These are phyloP conservation scores for Candida vaughaniae DNA, from an alignment of 805 yeast species.

Conservation along the genomic window DNA sequence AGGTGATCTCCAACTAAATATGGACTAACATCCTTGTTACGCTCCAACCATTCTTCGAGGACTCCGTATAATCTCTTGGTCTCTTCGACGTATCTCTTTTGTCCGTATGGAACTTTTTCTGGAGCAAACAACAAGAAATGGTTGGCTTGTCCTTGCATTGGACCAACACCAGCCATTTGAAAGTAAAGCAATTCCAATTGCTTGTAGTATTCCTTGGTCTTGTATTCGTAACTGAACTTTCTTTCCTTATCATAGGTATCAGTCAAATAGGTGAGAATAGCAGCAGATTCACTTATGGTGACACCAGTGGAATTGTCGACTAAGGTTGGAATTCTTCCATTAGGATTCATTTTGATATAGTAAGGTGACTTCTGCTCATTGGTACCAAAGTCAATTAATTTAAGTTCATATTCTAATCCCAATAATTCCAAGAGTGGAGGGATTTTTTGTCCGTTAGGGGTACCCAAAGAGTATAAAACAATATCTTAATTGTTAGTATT, in stretches of 20 bases:
- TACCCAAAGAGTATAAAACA: conserved; percentile 24
- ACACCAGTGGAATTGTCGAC: conserved; percentile 42
- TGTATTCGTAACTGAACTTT: conserved; percentile 40
- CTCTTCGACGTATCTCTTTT: conserved; percentile 51
- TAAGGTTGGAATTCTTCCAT: conserved; percentile 63
- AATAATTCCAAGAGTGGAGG: conserved; percentile 41
- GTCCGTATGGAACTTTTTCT: conserved; percentile 55
- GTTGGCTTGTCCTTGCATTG: conserved; percentile 61
- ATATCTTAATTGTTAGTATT: no score
- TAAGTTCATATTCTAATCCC: conserved; percentile 40
- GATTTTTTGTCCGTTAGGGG: conserved; percentile 49
- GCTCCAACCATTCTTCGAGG: conserved; percentile 47
- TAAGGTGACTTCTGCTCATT: conserved; percentile 55
- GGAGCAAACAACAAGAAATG: conserved; percentile 47
- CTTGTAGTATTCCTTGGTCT: conserved; percentile 47
- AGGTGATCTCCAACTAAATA: conserved; percentile 61
- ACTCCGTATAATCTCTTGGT: conserved; percentile 55
- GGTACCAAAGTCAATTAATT: conserved; percentile 40
- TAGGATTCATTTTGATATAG: conserved; percentile 57
- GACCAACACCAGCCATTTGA: conserved; percentile 59
- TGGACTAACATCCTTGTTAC: conserved; percentile 44
- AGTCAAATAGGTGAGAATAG: conserved; percentile 57
- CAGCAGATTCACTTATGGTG: conserved; percentile 58
- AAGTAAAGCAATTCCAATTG: conserved; percentile 53
- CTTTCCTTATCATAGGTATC: conserved; percentile 59